Evolutionary conservation across 1,284 basidiomycete species (phyloP), one percentile per base, ranked within the genome.

Genomic region (Cutaneotrichosporon sp.): DNA sequence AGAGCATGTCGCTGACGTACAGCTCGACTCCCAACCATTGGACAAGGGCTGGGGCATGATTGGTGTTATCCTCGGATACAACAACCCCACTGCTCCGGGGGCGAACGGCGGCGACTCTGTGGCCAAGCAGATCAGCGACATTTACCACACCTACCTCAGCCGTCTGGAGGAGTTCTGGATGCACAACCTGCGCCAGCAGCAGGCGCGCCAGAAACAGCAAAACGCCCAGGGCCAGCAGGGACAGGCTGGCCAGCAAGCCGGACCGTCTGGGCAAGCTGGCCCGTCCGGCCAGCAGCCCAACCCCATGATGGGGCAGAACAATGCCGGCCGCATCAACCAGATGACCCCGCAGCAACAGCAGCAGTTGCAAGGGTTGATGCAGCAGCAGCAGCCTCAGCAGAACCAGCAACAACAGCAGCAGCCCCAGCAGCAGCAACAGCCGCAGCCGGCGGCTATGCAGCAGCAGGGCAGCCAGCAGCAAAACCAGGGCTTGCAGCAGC

Each of bases 1-100:
- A n/a, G n/a, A n/a, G n/a, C n/a, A n/a, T 45, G 18, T 13, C 18
- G 10, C 42, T 41, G 21, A 45, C 47, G 2, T 14, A 7, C 5
- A 55, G 51, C 45, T 55, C 22, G 54, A 59, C 41, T 33, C 44
- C 12, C 44, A 47, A 33, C 54, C 47, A 5, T 33, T 51, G 22
- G 57, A 59, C 39, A 55, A 59, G 54, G 35, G 52, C 21, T 59
- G 57, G 57, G 49, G 46, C 18, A 36, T 42, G 37, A 52, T 50
- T 4, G 47, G 55, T 8, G 26, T 20, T 10, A 38, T 49, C 13
- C 44, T 60, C 21, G 55, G 55, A 22, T 47, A 52, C 35, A 47
- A 43, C 30, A 43, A 23, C 20, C 38, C 51, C 12, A 23, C 34
- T 13, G n/a, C 45, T 7, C 47, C 53, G 22, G 52, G 52, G 8